Base-by-base conservation (phyloP, 1,139 yeast species). In the Ogataea hybrid region DNA sequence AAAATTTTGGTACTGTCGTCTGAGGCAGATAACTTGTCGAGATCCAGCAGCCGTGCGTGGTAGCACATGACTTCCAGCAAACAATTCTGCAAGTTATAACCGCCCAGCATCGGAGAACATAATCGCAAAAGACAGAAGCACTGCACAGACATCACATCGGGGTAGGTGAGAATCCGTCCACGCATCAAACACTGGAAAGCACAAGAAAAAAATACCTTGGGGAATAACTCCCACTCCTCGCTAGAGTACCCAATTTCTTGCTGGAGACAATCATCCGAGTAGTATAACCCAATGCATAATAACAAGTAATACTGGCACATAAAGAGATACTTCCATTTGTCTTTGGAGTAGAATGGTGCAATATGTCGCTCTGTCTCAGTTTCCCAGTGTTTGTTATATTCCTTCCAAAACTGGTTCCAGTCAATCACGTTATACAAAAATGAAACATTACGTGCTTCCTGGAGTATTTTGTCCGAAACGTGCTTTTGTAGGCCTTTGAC, bases 151-250 rank as follows among this genome's bases (percentile, higher is more conserved):
- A 47, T 49, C 6, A 64, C 44, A 28, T 58, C 54, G 1, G 68
- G 67, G 37, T 51, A 52, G 14, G 61, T 58, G 56, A 64, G 52
- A 32, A 52, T 62, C 35, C 68, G 59, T 6, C 68, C 69, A 20
- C 69, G 48, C 42, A 53, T 59, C 4, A 67, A 52, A 39, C 65
- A 61, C 45, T 67, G 70, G 11, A 64, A 35, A 1, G 63, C 51
- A 18, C 67, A 62, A 14, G 61, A 55, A 41, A 60, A 58, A 11
- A 64, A 48, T 6, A 54, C 57, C 33, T 59, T 52, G 1, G 68
- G 64, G 12, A 52, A 50, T 11, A 52, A 50, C 32, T 57, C 59
- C 51, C 59, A 49, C 21, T 53, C 53, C 18, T 48, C 52, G 15
- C 51, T 50, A 8, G 52, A 41, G 20, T 63, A 46, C 2, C 53